Evolutionary conservation across 345 rosid genomes (phyloP).

Genomic region (Eucalyptus sp.): DNA sequence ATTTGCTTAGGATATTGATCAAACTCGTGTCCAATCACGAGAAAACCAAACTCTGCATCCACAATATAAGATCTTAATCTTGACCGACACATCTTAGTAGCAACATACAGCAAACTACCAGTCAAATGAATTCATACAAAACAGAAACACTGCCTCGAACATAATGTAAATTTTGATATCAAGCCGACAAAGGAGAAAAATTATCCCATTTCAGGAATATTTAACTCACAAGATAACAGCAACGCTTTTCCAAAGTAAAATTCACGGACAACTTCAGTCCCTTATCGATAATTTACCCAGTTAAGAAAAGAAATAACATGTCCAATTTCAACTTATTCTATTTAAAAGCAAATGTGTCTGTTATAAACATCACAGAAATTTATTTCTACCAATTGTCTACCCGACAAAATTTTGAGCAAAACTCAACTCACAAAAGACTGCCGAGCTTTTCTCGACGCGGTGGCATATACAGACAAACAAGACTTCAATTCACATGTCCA

Average conservation of each 20-base stretch:
- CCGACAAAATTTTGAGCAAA: not conserved
- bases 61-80: not conserved
- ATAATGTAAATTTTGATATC: not conserved
- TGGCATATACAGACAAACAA: not conserved
- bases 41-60: constrained; percentile 77
- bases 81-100: not conserved
- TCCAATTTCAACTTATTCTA: not conserved
- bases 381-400: not conserved
- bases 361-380: not conserved
- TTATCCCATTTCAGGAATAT: not conserved
- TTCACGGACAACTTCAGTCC: not conserved
- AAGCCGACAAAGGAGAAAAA: not conserved
- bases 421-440: not conserved
- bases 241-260: not conserved
- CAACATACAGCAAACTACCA: not conserved
- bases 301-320: not conserved
- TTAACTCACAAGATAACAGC: not conserved
- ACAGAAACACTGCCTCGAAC: not conserved
- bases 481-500: not conserved
- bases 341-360: not conserved
- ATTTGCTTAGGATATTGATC: constrained; percentile 45
- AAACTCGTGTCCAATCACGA: constrained; percentile 65
- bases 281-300: not conserved
- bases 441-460: not conserved
- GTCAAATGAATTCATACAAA: not conserved